These are phyloP conservation scores for Diaporthe citrichinensis DNA, from an alignment of 2,329 filamentous ascomycete genomes.

Conservation along the genomic window DNA sequence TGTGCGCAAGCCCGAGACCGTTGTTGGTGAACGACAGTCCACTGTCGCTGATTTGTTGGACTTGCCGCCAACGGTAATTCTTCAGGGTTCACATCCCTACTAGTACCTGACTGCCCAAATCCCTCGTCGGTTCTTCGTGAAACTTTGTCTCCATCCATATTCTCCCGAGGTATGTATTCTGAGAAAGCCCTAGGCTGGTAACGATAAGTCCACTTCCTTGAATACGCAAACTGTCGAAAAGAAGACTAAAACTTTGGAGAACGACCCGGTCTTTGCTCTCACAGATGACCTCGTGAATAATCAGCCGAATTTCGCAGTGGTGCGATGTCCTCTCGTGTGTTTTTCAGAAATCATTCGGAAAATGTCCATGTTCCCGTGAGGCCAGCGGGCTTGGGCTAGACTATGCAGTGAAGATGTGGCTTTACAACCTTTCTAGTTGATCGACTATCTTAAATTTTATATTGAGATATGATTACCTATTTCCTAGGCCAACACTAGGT, in stretches of 20 bases:
- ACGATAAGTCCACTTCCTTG: conserved; percentile 45
- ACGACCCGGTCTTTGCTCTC: conserved; percentile 56
- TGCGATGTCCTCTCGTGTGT: not conserved
- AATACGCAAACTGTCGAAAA: conserved; percentile 78
- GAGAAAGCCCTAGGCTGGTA: conserved; percentile 15
- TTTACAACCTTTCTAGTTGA: too few species aligned
- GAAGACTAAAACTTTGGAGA: conserved; percentile 66
- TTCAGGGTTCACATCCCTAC: too few species aligned
- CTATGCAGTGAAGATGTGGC: not conserved
- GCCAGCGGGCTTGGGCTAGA: not conserved
- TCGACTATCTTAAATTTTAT: too few species aligned
- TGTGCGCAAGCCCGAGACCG: not conserved
- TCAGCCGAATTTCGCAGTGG: not conserved
- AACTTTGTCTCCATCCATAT: not conserved
- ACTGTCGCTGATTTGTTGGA: not conserved
- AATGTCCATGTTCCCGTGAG: not conserved
- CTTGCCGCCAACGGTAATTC: not conserved
- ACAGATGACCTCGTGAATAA: conserved; percentile 51
- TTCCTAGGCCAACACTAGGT: too few species aligned
- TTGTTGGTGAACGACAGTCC: not conserved
- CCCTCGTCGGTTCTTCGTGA: not conserved
- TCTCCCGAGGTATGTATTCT: too few species aligned
- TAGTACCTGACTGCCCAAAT: too few species aligned
- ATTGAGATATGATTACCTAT: not conserved
- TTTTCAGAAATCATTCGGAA: not conserved